A percentile compares a stretch with the other conserved stretches of the same genome.
phyloP scores from a whole-genome alignment of 2,329 filamentous ascomycete genomes.

The Nectriaceae sp. region DNA sequence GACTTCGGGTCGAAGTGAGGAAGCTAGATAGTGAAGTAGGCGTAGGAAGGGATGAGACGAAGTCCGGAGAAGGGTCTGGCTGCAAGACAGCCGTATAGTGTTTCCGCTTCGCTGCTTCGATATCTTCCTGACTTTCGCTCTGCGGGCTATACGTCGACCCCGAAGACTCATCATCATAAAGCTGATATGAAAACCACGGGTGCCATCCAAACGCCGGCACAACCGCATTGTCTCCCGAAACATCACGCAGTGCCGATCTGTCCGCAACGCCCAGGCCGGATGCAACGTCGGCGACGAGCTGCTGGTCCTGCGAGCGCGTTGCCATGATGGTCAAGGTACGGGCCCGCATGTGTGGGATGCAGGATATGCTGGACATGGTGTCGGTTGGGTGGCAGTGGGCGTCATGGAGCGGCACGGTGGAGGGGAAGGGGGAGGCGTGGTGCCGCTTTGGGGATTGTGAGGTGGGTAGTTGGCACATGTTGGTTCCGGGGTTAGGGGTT shows the following conservation, averaged over 20 bases:
- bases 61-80: slow-evolving; percentile 45
- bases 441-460: not conserved
- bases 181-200: slow-evolving; percentile 80
- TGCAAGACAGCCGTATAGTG: slow-evolving; percentile 73
- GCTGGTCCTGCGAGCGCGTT: slow-evolving; percentile 73
- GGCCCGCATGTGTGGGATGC: slow-evolving; percentile 66
- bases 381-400: slow-evolving; percentile 86
- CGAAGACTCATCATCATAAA: slow-evolving; percentile 61
- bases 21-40: slow-evolving; percentile 62
- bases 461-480: slow-evolving; percentile 6
- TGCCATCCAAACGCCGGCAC: slow-evolving; percentile 85
- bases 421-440: slow-evolving; percentile 50
- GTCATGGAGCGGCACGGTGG: slow-evolving; percentile 73
- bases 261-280: slow-evolving; percentile 51
- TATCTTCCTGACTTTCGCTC: slow-evolving; percentile 17
- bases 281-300: slow-evolving; percentile 67
- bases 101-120: slow-evolving; percentile 41
- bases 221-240: slow-evolving; percentile 18
- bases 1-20: slow-evolving; percentile 54
- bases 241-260: slow-evolving; percentile 2
- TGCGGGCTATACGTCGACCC: slow-evolving; percentile 39
- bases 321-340: slow-evolving; percentile 73
- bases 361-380: slow-evolving; percentile 62
- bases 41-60: slow-evolving; percentile 55
- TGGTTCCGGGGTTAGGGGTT: no score